These are phyloP conservation scores for Debaryomyces prosopidis DNA, from an alignment of 805 yeast genomes.

Conservation along the genomic window DNA sequence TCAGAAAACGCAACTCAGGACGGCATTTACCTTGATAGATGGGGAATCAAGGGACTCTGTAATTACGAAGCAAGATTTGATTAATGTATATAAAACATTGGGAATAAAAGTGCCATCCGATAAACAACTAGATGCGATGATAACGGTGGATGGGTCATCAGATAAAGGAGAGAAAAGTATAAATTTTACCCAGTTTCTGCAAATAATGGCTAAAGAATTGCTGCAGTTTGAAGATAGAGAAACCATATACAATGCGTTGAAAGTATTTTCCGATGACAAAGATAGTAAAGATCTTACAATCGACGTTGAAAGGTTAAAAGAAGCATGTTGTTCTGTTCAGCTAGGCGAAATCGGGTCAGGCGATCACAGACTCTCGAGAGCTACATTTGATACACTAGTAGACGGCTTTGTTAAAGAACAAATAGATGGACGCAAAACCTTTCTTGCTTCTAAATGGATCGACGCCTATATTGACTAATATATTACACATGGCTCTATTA, in stretches of 20 bases:
- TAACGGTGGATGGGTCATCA: constrained; percentile 24
- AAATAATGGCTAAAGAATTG: constrained; percentile 58
- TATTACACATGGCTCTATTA: neutral
- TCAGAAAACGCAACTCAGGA: constrained; percentile 66
- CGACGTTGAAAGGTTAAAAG: constrained; percentile 48
- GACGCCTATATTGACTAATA: constrained; percentile 46
- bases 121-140: constrained; percentile 50
- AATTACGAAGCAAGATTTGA: constrained; percentile 57
- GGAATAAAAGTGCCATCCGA: constrained; percentile 49
- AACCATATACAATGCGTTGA: constrained; percentile 57
- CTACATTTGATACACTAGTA: constrained; percentile 52
- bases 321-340: constrained; percentile 47
- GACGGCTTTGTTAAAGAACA: constrained; percentile 56
- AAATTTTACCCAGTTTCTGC: constrained; percentile 65
- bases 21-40: constrained; percentile 79
- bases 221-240: constrained; percentile 52
- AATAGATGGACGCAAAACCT: constrained; percentile 57
- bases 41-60: constrained; percentile 72
- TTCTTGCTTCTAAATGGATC: constrained; percentile 65
- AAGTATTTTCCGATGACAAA: constrained; percentile 45
- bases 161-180: constrained; percentile 34
- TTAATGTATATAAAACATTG: constrained; percentile 50
- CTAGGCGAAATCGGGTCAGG: constrained; percentile 49
- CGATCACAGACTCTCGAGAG: constrained; percentile 39
- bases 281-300: constrained; percentile 40